Conservation (phyloP, 176 grass and related monocot genomes). For the Saccharum officinarum region DNA sequence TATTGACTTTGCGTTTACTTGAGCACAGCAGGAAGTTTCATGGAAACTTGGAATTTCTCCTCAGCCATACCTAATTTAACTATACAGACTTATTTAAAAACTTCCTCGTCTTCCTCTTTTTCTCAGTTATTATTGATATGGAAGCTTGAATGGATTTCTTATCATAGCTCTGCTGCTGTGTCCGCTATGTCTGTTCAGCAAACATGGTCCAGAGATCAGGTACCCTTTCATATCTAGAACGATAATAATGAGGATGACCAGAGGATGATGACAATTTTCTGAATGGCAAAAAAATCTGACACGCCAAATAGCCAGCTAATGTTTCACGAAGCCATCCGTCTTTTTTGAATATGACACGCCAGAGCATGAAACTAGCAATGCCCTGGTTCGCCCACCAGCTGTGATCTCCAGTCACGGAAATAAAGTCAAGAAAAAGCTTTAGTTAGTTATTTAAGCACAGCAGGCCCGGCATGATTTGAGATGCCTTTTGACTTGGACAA, state of each 20-base stretch:
- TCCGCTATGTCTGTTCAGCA: conserved; percentile 11
- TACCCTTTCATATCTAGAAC: conserved; percentile 27
- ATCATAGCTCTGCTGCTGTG: conserved; percentile 24
- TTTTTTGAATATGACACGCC: too few relatives aligned
- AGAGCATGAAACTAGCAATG: too few relatives aligned
- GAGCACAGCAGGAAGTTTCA: not conserved
- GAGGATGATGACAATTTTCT: too few relatives aligned
- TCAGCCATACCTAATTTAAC: not conserved
- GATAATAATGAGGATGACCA: conserved; percentile 8
- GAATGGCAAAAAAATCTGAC: too few relatives aligned
- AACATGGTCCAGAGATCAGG: conserved; percentile 43
- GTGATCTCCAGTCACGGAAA: too few relatives aligned
- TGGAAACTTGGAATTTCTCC: not conserved
- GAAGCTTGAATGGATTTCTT: conserved; percentile 20
- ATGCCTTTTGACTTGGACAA: not conserved
- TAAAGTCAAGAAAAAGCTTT: too few relatives aligned
- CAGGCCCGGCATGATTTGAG: not conserved
- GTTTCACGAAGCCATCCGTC: too few relatives aligned
- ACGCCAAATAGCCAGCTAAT: too few relatives aligned
- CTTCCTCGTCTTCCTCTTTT: not conserved
- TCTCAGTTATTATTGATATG: not conserved
- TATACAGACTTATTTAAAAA: not conserved
- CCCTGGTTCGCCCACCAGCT: conserved; percentile 24
- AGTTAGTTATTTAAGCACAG: too few relatives aligned
- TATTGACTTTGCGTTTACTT: not conserved